Percentiles rank a stretch among this genome's conserved stretches.
These are phyloP conservation scores for Cladosporium cucumerinum DNA, from an alignment of 2,329 filamentous ascomycete species.

Conservation along the genomic window DNA sequence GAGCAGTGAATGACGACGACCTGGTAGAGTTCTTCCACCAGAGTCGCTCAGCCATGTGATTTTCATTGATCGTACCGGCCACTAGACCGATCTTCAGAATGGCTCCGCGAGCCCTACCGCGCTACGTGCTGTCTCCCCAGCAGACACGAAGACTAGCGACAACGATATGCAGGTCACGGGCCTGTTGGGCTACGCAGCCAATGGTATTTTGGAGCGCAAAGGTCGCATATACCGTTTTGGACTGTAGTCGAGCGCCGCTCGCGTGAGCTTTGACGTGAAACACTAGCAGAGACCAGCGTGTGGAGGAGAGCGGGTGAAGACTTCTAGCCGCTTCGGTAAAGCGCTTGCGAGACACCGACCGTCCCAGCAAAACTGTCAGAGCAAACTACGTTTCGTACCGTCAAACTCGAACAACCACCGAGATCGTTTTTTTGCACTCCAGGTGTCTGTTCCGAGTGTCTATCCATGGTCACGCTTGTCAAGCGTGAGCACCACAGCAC, in stretches of 20 bases:
- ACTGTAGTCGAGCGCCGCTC: neutral
- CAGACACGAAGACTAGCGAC: neutral
- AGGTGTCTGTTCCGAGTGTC: neutral
- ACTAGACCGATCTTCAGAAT: neutral
- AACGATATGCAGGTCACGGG: slow-evolving; percentile 1
- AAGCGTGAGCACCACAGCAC: neutral
- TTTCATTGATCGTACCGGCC: slow-evolving; percentile 7
- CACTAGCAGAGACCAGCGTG: neutral
- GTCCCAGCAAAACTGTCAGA: neutral
- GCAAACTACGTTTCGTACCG: neutral
- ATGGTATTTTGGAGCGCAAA: neutral
- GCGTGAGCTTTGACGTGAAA: neutral
- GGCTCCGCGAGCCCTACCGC: slow-evolving; percentile 1
- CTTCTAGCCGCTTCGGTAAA: neutral
- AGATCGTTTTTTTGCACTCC: neutral
- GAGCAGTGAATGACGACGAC: neutral
- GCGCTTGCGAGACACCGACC: neutral
- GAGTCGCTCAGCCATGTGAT: neutral
- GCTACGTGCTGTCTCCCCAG: neutral
- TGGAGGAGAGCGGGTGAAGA: neutral
- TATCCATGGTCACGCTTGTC: neutral
- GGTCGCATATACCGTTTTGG: neutral
- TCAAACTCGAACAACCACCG: neutral
- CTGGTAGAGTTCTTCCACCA: neutral
- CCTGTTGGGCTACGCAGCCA: neutral